Evolutionary conservation across 176 grass and related monocot species (phyloP).

Genomic region (Eleusine coracana): DNA sequence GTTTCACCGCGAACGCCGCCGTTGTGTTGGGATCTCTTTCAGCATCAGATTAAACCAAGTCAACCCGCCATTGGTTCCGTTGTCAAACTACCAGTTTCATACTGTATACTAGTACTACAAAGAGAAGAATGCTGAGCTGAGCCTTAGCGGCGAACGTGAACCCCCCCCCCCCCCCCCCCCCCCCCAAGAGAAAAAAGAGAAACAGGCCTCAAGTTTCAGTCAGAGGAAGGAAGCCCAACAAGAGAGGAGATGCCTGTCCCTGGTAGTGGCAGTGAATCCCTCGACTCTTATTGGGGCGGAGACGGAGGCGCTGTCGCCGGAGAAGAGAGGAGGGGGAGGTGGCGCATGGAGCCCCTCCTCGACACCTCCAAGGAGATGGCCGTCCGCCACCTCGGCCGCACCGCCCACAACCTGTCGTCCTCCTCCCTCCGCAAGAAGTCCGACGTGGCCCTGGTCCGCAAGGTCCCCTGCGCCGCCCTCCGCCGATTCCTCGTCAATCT

Average conservation of each 20-base stretch:
- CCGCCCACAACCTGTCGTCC: slow-evolving; percentile 82
- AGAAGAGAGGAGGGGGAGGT: neutral
- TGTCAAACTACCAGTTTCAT: too few relatives aligned
- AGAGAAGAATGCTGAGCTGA: too few relatives aligned
- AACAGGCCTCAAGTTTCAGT: too few relatives aligned
- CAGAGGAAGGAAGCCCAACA: too few relatives aligned
- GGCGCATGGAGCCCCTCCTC: slow-evolving; percentile 27
- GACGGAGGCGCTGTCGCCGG: slow-evolving; percentile 12
- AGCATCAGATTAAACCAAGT: too few relatives aligned
- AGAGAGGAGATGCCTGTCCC: neutral
- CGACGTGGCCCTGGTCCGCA: slow-evolving; percentile 64
- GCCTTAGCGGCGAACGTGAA: too few relatives aligned
- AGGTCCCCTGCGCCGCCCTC: slow-evolving; percentile 60
- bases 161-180: too few relatives aligned
- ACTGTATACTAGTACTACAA: too few relatives aligned
- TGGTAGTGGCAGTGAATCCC: neutral
- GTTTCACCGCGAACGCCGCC: too few relatives aligned
- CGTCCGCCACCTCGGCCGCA: slow-evolving; percentile 44
- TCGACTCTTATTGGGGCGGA: neutral
- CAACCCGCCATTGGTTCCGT: too few relatives aligned
- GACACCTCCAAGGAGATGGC: slow-evolving; percentile 41
- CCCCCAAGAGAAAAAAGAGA: too few relatives aligned
- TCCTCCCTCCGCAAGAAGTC: slow-evolving; percentile 87
- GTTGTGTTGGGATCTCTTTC: too few relatives aligned
- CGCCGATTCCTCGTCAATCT: slow-evolving; percentile 56